Evolutionary conservation across 139 green algal species (phyloP).

Genomic region (Desmodesmus armatus): DNA sequence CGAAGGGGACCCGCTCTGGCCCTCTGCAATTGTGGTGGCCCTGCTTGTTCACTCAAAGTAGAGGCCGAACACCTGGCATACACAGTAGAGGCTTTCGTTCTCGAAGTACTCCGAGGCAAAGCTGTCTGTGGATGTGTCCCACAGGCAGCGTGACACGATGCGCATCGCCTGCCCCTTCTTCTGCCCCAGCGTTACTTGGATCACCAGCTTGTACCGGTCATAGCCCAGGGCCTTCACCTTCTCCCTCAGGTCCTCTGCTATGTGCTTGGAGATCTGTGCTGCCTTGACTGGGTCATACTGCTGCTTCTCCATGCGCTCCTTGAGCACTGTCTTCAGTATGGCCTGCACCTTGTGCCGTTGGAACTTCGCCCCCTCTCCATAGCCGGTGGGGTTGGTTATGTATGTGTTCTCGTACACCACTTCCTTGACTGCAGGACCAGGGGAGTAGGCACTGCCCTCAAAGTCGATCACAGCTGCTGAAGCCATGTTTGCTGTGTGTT

Average conservation of each 20-base stretch:
- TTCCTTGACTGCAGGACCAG: no score
- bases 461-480: no score
- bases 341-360: conserved; percentile 69
- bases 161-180: conserved; percentile 86
- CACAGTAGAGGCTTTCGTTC: conserved; percentile 86
- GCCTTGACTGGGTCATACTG: conserved; percentile 89
- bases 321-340: conserved; percentile 73
- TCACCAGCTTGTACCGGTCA: conserved; percentile 64
- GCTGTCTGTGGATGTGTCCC: conserved; percentile 83
- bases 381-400: conserved; percentile 72
- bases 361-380: conserved; percentile 68
- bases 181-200: conserved; percentile 84
- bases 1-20: background rate
- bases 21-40: background rate
- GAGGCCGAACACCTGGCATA: conserved; percentile 83
- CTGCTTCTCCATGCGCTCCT: conserved; percentile 78
- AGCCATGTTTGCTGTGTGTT: background rate
- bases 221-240: conserved; percentile 88
- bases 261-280: conserved; percentile 80
- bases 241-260: conserved; percentile 77
- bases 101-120: conserved; percentile 81
- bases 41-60: conserved; percentile 76
- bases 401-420: conserved; percentile 88
- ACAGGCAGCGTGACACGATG: conserved; percentile 87
- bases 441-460: no score